Conservation (phyloP, 176 grass and related monocot species). For the Phragmites australis region DNA sequence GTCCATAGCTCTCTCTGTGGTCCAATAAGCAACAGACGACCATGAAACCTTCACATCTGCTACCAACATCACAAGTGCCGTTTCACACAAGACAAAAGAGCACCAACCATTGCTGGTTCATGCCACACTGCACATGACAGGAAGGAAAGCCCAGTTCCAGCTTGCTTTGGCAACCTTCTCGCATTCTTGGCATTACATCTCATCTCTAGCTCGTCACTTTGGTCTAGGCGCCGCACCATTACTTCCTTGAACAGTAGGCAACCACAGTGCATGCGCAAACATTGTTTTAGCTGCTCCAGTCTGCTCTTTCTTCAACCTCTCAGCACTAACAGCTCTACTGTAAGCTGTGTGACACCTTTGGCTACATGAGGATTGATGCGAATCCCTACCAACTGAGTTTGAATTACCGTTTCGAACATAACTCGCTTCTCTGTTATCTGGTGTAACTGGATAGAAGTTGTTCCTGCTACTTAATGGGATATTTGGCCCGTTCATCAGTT, state of each 20-base stretch:
- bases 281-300: slow-evolving; percentile 85
- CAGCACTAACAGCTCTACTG: slow-evolving; percentile 34
- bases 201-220: slow-evolving; percentile 37
- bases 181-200: neutral
- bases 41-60: neutral
- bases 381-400: slow-evolving; percentile 4
- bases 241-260: slow-evolving; percentile 45
- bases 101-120: neutral
- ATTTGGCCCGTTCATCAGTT: slow-evolving; percentile 12
- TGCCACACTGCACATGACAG: neutral
- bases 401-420: slow-evolving; percentile 1
- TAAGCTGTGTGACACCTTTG: slow-evolving; percentile 19
- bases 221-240: slow-evolving; percentile 14
- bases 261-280: slow-evolving; percentile 76
- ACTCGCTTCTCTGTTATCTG: slow-evolving; percentile 27
- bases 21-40: neutral
- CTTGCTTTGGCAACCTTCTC: slow-evolving; percentile 3
- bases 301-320: slow-evolving; percentile 79
- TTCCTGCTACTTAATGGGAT: neutral
- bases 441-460: neutral
- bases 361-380: neutral
- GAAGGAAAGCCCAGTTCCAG: neutral
- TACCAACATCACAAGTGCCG: neutral
- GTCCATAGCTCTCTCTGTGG: neutral
- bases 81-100: neutral